Evolutionary conservation across 345 rosid genomes (phyloP).

Genomic region (Populus euphratica): DNA sequence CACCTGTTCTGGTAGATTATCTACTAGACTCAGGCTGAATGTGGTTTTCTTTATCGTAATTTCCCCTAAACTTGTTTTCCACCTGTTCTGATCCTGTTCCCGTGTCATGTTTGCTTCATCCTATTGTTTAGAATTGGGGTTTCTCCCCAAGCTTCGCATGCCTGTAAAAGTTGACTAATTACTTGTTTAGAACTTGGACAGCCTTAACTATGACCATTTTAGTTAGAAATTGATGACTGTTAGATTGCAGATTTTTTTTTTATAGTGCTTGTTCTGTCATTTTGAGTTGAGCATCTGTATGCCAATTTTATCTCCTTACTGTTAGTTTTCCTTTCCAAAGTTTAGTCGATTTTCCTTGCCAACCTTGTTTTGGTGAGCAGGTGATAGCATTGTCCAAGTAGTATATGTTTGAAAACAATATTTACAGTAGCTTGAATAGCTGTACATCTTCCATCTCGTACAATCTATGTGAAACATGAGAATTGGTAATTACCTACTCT

Average conservation of each 20-base stretch:
- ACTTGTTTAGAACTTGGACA: neutral
- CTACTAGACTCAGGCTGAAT: slow-evolving; percentile 4
- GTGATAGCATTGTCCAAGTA: slow-evolving; percentile 7
- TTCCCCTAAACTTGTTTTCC: neutral
- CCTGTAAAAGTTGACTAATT: neutral
- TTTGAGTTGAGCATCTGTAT: neutral
- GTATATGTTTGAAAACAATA: slow-evolving; percentile 26
- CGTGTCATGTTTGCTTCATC: neutral
- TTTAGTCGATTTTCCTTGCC: slow-evolving; percentile 1
- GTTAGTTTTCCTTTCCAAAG: neutral
- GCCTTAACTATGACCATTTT: neutral
- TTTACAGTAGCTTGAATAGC: slow-evolving; percentile 18
- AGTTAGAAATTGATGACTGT: neutral
- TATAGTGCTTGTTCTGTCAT: neutral
- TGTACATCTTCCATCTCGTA: slow-evolving; percentile 5
- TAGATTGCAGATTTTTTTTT: neutral
- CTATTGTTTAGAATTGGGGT: neutral
- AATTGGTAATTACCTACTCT: slow-evolving; percentile 37
- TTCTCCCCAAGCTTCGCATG: no score
- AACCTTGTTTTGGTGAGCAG: slow-evolving; percentile 19
- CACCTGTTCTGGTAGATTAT: neutral
- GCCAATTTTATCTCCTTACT: neutral
- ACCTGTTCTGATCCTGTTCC: neutral
- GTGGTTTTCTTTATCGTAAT: neutral
- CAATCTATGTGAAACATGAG: slow-evolving; percentile 50